These are phyloP conservation scores for Pseudogymnoascus sp. DNA, from an alignment of 2,329 filamentous ascomycete genomes.

Conservation along the genomic window DNA sequence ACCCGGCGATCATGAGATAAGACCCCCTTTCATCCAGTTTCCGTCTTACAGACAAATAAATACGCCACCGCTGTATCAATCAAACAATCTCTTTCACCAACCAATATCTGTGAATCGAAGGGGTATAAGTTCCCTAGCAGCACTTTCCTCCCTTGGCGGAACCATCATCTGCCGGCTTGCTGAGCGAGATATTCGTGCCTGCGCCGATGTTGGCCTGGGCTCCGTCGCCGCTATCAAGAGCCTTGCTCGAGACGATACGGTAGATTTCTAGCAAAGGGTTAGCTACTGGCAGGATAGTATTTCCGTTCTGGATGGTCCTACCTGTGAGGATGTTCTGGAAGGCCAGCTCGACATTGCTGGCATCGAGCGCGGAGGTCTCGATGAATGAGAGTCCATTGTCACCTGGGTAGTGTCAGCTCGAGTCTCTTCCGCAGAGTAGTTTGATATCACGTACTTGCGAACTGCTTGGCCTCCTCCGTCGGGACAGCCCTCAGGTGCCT, in stretches of 20 bases:
- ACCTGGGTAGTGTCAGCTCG: slow-evolving; percentile 46
- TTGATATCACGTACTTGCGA: slow-evolving; percentile 62
- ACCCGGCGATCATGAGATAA: slow-evolving; percentile 8
- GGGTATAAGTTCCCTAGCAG: slow-evolving; percentile 46
- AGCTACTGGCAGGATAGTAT: slow-evolving; percentile 3
- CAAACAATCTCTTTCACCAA: slow-evolving; percentile 14
- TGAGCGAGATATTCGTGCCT: slow-evolving; percentile 77
- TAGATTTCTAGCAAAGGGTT: slow-evolving; percentile 70
- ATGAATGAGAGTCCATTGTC: slow-evolving; percentile 99
- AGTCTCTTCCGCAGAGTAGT: slow-evolving; percentile 4
- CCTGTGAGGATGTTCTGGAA: slow-evolving; percentile 99
- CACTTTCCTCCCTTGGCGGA: slow-evolving; percentile 73
- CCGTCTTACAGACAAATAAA: slow-evolving; percentile 12
- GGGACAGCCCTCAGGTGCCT: slow-evolving; percentile 93
- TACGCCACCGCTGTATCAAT: slow-evolving; percentile 22
- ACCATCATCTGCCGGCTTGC: slow-evolving; percentile 68
- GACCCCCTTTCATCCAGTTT: slow-evolving; percentile 8
- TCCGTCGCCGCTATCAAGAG: slow-evolving; percentile 79
- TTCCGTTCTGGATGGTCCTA: slow-evolving; percentile 36
- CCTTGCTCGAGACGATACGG: slow-evolving; percentile 97
- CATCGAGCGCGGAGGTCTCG: slow-evolving; percentile 96
- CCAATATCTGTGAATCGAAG: slow-evolving; percentile 17
- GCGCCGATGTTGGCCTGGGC: slow-evolving; percentile 70
- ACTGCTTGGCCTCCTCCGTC: slow-evolving; percentile 94
- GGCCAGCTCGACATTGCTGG: slow-evolving; percentile 96